Conservation (phyloP, 345 rosid genomes). For the Hibiscus tridactylites region DNA sequence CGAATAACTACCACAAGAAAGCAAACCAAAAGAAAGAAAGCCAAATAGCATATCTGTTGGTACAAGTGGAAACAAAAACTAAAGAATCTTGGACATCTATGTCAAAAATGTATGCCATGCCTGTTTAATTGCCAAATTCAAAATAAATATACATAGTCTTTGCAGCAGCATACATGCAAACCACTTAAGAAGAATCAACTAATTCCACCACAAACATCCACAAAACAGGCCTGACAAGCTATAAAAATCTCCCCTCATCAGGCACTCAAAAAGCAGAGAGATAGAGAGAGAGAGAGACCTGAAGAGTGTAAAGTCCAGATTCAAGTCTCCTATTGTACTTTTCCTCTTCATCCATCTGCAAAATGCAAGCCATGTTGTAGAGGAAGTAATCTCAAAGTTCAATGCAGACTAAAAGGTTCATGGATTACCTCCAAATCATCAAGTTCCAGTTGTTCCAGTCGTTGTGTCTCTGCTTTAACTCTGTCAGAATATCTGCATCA, state of each 20-base stretch:
- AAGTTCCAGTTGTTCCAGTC: slow-evolving; percentile 40
- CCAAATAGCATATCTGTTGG: not conserved
- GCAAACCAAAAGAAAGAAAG: not conserved
- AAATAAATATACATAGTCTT: not conserved
- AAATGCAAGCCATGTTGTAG: slow-evolving; percentile 6
- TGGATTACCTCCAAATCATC: slow-evolving; percentile 80
- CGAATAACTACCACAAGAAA: not conserved
- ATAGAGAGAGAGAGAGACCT: slow-evolving; percentile 34
- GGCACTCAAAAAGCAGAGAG: not conserved
- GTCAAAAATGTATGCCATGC: not conserved
- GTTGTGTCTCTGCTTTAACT: no score
- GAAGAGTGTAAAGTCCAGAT: slow-evolving; percentile 92
- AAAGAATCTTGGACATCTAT: not conserved
- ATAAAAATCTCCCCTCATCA: not conserved
- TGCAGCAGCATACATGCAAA: not conserved
- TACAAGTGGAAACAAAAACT: not conserved
- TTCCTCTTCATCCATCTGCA: slow-evolving; percentile 90
- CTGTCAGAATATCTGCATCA: slow-evolving; percentile 51
- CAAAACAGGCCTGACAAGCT: not conserved
- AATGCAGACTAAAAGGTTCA: slow-evolving; percentile 1
- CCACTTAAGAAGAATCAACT: not conserved
- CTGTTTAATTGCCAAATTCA: not conserved
- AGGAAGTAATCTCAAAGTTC: not conserved
- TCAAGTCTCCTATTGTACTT: slow-evolving; percentile 72
- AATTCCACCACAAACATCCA: not conserved